Conservation (phyloP, 2,329 filamentous ascomycete genomes). For the Talaromyces sp. region DNA sequence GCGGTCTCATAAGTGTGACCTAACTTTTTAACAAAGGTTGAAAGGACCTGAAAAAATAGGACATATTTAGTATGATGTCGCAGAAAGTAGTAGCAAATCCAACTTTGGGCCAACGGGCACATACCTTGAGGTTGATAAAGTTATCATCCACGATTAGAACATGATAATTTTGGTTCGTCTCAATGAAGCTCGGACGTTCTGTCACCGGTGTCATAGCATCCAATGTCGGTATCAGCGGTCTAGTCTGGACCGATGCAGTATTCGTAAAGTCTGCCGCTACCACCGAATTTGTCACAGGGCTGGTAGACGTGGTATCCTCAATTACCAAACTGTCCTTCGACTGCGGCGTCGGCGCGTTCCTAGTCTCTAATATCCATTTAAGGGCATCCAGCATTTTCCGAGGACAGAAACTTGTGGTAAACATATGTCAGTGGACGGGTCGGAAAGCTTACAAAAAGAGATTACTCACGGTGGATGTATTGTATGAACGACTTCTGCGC, state of each 20-base stretch:
- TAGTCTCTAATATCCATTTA: conserved; percentile 16
- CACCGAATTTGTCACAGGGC: background rate
- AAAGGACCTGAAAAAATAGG: conserved; percentile 27
- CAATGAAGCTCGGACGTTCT: background rate
- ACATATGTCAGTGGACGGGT: conserved; percentile 17
- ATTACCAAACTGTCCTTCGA: background rate
- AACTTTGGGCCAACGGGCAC: background rate
- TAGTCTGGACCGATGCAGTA: too few relatives aligned
- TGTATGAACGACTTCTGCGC: conserved; percentile 22
- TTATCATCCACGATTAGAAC: conserved; percentile 44
- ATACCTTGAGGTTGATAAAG: conserved; percentile 38
- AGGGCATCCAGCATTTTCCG: conserved; percentile 26
- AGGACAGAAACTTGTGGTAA: conserved; percentile 25
- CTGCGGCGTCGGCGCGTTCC: background rate
- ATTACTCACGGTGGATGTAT: conserved; percentile 29
- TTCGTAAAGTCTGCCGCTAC: background rate
- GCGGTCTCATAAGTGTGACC: conserved; percentile 37
- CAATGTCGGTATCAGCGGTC: background rate
- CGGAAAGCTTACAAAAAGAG: background rate
- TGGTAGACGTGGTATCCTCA: background rate
- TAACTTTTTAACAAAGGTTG: conserved; percentile 38
- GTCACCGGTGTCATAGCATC: background rate
- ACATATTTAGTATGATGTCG: background rate
- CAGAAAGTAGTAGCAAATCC: background rate
- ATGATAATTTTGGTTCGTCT: conserved; percentile 20